Evolutionary conservation across 2,329 filamentous ascomycete species (phyloP).

Genomic region (Capronia americana): DNA sequence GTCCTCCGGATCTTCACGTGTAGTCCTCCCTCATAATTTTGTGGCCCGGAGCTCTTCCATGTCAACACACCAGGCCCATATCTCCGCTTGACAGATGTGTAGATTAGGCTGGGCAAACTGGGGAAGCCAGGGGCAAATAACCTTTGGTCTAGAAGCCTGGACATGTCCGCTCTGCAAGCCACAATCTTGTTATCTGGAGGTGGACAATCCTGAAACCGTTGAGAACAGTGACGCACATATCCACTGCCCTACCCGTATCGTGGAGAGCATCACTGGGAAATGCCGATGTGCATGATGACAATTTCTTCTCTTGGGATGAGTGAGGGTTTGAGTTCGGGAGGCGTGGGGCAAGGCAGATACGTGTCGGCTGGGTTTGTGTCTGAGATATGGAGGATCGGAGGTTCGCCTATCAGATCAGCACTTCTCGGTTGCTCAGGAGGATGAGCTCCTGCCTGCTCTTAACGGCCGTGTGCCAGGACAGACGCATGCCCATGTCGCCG

Average conservation of each 20-base stretch:
- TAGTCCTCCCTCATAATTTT: not conserved
- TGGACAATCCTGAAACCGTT: not conserved
- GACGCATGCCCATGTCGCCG: not conserved
- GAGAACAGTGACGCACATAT: constrained; percentile 18
- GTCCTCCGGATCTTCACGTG: not conserved
- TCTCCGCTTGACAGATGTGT: not conserved
- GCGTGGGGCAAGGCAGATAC: constrained; percentile 11
- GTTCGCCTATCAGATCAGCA: constrained; percentile 16
- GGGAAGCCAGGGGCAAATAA: not conserved
- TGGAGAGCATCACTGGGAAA: not conserved
- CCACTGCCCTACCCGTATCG: constrained; percentile 1
- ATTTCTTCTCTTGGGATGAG: constrained; percentile 6
- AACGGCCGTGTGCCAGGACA: not conserved
- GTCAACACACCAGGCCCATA: not conserved
- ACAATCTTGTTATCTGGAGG: constrained; percentile 19
- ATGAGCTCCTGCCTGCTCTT: not conserved
- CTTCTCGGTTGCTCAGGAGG: not conserved
- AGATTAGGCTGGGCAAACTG: not conserved
- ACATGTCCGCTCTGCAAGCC: constrained; percentile 21
- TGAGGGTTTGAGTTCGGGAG: constrained; percentile 11
- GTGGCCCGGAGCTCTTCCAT: not conserved
- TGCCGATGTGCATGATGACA: constrained; percentile 9
- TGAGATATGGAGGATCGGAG: constrained; percentile 10
- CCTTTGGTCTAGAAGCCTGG: constrained; percentile 4
- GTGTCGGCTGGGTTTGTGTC: not conserved